These are phyloP conservation scores for Cicer arietinum DNA, from an alignment of 306 rosid species.

Conservation along the genomic window DNA sequence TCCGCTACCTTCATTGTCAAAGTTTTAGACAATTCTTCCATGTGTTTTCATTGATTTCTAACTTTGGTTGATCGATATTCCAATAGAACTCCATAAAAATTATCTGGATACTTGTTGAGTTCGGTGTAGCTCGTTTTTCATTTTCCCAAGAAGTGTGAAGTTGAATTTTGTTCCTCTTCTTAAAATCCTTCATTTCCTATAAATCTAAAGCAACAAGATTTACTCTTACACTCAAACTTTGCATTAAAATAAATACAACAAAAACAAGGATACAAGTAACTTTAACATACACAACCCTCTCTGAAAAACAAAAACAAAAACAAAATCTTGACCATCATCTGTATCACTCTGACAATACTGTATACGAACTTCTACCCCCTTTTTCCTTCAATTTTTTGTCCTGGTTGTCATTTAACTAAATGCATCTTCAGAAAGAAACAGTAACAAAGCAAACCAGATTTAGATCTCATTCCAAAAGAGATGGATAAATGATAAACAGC, in stretches of 20 bases:
- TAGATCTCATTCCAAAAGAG: too few species aligned
- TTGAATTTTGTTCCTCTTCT: constrained; percentile 47
- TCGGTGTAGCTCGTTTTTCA: constrained; percentile 41
- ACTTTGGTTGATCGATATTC: constrained; percentile 24
- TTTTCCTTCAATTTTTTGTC: too few species aligned
- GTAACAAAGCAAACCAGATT: too few species aligned
- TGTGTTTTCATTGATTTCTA: constrained; percentile 36
- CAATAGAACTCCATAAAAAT: constrained; percentile 55
- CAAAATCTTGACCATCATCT: too few species aligned
- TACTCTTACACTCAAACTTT: background rate
- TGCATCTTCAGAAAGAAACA: too few species aligned
- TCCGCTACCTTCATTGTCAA: constrained; percentile 33
- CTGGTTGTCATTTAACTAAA: too few species aligned
- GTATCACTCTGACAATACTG: too few species aligned
- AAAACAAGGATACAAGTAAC: background rate
- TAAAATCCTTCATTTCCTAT: constrained; percentile 58
- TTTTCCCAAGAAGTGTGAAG: constrained; percentile 31
- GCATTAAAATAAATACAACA: constrained; percentile 15
- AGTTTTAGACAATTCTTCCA: constrained; percentile 42
- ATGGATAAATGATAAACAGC: too few species aligned
- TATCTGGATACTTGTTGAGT: constrained; percentile 46
- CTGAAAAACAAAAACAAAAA: too few species aligned
- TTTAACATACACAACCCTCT: too few species aligned
- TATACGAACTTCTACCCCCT: too few species aligned
- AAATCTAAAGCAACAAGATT: constrained; percentile 40